phyloP scores from a whole-genome alignment of 805 yeast genomes.

The Lipomyces chichibuensis region DNA sequence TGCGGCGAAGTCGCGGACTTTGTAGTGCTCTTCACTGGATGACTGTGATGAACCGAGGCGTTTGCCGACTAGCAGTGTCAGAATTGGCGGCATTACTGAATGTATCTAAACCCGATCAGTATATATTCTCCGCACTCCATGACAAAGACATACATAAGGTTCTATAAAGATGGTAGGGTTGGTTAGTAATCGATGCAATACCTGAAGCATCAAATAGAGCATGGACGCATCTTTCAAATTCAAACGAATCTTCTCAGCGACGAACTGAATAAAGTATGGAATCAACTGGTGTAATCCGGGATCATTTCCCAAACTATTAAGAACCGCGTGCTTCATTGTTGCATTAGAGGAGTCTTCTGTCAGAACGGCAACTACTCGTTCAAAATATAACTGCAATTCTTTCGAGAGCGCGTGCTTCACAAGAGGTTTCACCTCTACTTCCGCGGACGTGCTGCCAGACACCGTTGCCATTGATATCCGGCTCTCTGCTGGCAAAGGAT shows the following conservation, averaged over 20 bases:
- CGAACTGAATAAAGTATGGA: slow-evolving; percentile 94
- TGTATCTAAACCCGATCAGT: slow-evolving; percentile 62
- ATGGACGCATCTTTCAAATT: slow-evolving; percentile 73
- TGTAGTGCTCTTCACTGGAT: slow-evolving; percentile 48
- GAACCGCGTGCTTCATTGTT: slow-evolving; percentile 70
- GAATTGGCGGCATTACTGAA: slow-evolving; percentile 93
- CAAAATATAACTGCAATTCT: slow-evolving; percentile 91
- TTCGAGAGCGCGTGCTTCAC: slow-evolving; percentile 94
- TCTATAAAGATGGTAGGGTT: slow-evolving; percentile 87
- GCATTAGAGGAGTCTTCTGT: slow-evolving; percentile 57
- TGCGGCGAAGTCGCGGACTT: slow-evolving; percentile 86
- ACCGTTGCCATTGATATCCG: slow-evolving; percentile 14
- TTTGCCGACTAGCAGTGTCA: slow-evolving; percentile 86
- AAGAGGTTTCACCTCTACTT: slow-evolving; percentile 75
- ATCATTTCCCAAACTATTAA: slow-evolving; percentile 81
- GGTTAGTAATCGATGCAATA: slow-evolving; percentile 78
- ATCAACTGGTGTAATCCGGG: slow-evolving; percentile 96
- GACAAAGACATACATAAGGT: slow-evolving; percentile 51
- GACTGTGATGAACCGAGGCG: slow-evolving; percentile 65
- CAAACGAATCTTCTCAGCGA: slow-evolving; percentile 89
- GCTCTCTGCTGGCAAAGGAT: slow-evolving; percentile 56
- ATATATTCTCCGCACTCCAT: not conserved
- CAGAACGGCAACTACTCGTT: slow-evolving; percentile 81
- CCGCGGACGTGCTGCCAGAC: slow-evolving; percentile 50
- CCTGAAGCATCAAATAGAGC: slow-evolving; percentile 83